A percentile compares a stretch with the other conserved stretches of the same genome.
phyloP scores from a whole-genome alignment of 305 asterid genomes.

The Fraxinus albicans region DNA sequence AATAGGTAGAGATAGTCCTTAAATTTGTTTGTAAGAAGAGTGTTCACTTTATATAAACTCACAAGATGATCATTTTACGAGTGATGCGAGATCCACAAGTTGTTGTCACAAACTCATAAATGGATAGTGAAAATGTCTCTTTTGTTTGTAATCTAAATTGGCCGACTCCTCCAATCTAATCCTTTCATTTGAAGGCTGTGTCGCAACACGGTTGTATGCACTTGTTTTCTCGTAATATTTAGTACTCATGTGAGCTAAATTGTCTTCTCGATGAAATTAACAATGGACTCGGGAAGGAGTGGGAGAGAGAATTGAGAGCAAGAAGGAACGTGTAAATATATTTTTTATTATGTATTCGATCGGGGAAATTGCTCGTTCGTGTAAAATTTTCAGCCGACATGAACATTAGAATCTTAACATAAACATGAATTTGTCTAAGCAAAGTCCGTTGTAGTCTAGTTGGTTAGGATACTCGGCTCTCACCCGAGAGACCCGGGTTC shows the following conservation, averaged over 20 bases:
- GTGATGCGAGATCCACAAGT: background rate
- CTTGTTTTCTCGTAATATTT: background rate
- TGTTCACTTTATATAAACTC: too few relatives aligned
- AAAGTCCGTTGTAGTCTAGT: slow-evolving; percentile 79
- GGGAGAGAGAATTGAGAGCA: background rate
- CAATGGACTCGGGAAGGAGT: background rate
- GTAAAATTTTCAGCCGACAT: background rate
- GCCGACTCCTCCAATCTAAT: too few relatives aligned
- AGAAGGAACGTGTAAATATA: background rate
- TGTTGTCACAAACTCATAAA: background rate
- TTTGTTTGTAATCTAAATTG: too few relatives aligned
- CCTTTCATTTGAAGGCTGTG: too few relatives aligned
- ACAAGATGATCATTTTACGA: background rate
- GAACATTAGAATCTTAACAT: too few relatives aligned
- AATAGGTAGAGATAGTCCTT: background rate
- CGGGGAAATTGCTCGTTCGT: background rate
- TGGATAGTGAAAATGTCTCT: background rate
- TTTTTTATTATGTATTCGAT: background rate
- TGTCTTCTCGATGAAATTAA: background rate
- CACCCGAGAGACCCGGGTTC: slow-evolving; percentile 99
- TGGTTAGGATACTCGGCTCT: slow-evolving; percentile 98
- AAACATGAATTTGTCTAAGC: too few relatives aligned
- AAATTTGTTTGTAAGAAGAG: too few relatives aligned
- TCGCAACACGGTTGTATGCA: background rate
- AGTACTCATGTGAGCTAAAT: background rate